Evolutionary conservation across 2,329 filamentous ascomycete genomes (phyloP), one percentile per base, ranked within the genome.

Genomic region (Chaetomium sp.): DNA sequence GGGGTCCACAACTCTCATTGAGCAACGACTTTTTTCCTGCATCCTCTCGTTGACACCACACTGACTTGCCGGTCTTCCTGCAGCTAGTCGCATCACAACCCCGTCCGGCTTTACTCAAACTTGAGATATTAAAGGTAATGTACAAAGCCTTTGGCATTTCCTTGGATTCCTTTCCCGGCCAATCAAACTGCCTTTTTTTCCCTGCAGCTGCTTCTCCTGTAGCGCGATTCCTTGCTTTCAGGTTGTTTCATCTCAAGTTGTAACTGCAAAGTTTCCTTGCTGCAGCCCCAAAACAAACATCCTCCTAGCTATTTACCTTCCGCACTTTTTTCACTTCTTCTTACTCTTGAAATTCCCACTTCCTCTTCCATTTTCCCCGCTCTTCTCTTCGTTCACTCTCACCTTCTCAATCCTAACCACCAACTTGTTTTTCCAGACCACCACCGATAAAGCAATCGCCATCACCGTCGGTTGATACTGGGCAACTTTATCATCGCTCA

Each of bases 91-190:
- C 62, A 42, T 27, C 51, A 19, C n/a, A 47, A 33, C 42, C 4
- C 57, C 33, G 6, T 29, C n/a, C 13, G 35, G 25, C n/a, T 23
- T 21, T 29, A 13, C 23, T 59, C 21, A 42, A 61, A 47, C 35
- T 62, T 49, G 47, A 7, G 27, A 65, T 59, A 56, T 27, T 19
- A 49, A 65, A 65, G 63, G 63, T 65, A 62, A 58, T 16, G 47
- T 57, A 4, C 19, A 23, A 6, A 3, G 16, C n/a, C 5, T 50
- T 12, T 42, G 1, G 10, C 38, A 4, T 51, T 29, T n/a, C 38
- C 29, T 49, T 23, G 6, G 5, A 16, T 35, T 31, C 38, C 21
- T 16, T 49, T 31, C 42, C 5, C 8, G 0, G 10, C 6, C 23
- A 38, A 21, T 60, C 33, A 29, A 23, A 27, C 31, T 57, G 23